phyloP scores from a whole-genome alignment of 179 eudicot genomes.

The Spinacia oleracea region DNA sequence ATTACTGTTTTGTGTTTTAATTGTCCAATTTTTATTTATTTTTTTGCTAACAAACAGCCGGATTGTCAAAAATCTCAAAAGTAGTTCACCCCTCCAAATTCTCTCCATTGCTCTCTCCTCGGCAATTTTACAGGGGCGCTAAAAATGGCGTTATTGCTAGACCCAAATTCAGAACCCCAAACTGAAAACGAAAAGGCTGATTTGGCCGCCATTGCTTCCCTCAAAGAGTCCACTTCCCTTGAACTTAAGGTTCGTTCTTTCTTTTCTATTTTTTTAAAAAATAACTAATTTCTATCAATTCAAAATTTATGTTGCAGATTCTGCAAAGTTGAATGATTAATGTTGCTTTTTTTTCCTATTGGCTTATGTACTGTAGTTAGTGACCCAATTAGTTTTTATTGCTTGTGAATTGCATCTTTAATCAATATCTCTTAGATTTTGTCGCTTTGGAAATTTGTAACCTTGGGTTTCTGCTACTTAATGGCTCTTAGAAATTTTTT shows the following conservation, averaged over 20 bases:
- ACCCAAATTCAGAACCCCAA: constrained; percentile 64
- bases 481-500: no score
- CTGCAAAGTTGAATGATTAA: neutral
- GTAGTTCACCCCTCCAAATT: no score
- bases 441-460: neutral
- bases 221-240: constrained; percentile 76
- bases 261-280: neutral
- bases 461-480: no score
- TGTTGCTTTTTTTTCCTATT: neutral
- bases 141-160: constrained; percentile 79
- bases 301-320: neutral
- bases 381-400: neutral
- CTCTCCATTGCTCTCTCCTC: no score
- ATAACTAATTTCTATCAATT: neutral
- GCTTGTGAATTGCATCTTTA: no score
- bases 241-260: constrained; percentile 68
- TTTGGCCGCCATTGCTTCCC: constrained; percentile 71
- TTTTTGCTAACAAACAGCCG: no score
- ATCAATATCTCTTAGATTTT: neutral
- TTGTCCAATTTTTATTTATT: no score
- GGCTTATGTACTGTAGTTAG: neutral
- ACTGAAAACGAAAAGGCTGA: constrained; percentile 67
- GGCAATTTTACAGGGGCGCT: neutral
- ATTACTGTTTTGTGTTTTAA: no score
- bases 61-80: no score